These are phyloP conservation scores for Astrocystis sublimbata DNA, from an alignment of 495 filamentous ascomycete genomes.

Conservation along the genomic window DNA sequence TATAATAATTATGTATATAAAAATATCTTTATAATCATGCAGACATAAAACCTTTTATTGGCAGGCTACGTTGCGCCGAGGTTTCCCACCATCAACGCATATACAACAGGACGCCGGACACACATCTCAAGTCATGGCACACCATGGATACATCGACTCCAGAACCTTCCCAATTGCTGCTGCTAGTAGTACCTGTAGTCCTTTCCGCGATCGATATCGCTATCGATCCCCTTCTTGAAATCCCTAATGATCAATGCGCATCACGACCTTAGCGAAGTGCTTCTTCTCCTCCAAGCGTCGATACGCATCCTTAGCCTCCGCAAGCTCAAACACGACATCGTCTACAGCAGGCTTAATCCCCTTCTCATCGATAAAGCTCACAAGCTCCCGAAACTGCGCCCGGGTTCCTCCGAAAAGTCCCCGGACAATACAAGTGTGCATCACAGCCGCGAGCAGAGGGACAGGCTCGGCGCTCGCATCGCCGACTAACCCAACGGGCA, in stretches of 20 bases:
- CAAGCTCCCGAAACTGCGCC: slow-evolving; percentile 13
- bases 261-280: slow-evolving; percentile 25
- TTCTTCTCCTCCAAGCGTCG: slow-evolving; percentile 15
- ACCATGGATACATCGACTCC: too few relatives aligned
- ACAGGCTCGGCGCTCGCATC: background rate
- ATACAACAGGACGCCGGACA: too few relatives aligned
- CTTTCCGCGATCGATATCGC: too few relatives aligned
- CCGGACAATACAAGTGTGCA: slow-evolving; percentile 20
- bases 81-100: too few relatives aligned
- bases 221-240: background rate
- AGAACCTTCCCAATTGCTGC: too few relatives aligned
- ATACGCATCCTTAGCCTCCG: slow-evolving; percentile 18
- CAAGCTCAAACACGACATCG: slow-evolving; percentile 22
- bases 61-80: too few relatives aligned
- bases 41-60: too few relatives aligned
- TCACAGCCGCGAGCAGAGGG: slow-evolving; percentile 9
- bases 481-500: slow-evolving; percentile 50
- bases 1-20: too few relatives aligned
- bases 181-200: too few relatives aligned
- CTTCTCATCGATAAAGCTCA: slow-evolving; percentile 23
- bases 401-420: slow-evolving; percentile 16
- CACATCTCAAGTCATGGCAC: too few relatives aligned
- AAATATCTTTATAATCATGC: too few relatives aligned
- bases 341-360: slow-evolving; percentile 20
- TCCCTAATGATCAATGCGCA: slow-evolving; percentile 15